Conservation (phyloP, 1,284 basidiomycete genomes). For the Sporisorium exsertum region DNA sequence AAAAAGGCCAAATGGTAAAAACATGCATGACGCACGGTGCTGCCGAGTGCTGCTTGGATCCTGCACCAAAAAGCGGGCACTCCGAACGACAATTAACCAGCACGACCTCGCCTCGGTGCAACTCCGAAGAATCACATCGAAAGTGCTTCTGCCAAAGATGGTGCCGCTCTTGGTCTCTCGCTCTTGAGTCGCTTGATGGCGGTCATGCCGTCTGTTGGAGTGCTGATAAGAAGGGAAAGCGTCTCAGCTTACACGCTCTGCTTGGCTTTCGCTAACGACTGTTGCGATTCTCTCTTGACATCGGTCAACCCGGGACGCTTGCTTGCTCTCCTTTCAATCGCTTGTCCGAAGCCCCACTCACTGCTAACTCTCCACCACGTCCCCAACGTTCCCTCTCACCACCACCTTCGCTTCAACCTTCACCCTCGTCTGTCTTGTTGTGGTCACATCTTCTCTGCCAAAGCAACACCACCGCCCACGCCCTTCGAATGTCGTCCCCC, state of each 20-base stretch:
- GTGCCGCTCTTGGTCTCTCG: too few relatives aligned
- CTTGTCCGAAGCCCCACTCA: too few relatives aligned
- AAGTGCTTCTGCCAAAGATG: not conserved
- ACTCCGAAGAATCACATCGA: not conserved
- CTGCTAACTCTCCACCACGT: too few relatives aligned
- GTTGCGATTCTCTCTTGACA: not conserved
- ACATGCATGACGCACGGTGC: too few relatives aligned
- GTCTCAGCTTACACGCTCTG: too few relatives aligned
- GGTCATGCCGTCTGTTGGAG: not conserved
- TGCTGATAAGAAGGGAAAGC: conserved; percentile 1
- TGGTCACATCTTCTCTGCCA: too few relatives aligned
- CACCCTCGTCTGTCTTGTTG: not conserved
- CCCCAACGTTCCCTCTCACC: not conserved
- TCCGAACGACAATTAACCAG: too few relatives aligned
- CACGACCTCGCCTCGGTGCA: not conserved
- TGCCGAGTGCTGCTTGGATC: too few relatives aligned
- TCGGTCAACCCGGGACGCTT: not conserved
- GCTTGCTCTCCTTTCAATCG: not conserved
- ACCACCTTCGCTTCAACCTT: not conserved
- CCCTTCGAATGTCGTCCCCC: not conserved
- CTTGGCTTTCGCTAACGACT: not conserved
- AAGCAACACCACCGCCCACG: too few relatives aligned
- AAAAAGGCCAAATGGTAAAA: not conserved
- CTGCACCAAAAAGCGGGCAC: too few relatives aligned
- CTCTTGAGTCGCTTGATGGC: too few relatives aligned